Conservation (phyloP, 495 filamentous ascomycete genomes). For the Extremus antarcticus region DNA sequence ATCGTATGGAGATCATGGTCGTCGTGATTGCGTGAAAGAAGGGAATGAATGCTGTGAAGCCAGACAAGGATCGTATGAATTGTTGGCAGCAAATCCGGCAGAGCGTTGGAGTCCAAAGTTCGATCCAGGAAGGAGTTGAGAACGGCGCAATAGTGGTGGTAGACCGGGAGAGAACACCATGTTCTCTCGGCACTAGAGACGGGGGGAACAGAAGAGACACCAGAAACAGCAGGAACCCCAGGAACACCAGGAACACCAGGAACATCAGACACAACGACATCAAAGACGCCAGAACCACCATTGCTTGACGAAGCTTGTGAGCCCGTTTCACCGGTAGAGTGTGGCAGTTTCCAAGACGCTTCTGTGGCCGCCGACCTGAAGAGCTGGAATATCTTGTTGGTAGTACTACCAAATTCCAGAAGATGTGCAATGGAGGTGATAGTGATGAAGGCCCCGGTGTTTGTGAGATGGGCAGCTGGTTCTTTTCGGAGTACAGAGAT, state of each 20-base stretch:
- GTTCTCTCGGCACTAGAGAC: no score
- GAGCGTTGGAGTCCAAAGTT: not conserved
- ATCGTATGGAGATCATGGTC: not conserved
- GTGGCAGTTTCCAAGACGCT: no score
- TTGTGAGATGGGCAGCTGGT: slow-evolving; percentile 40
- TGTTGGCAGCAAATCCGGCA: not conserved
- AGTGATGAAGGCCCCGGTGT: slow-evolving; percentile 47
- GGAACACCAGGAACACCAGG: not conserved
- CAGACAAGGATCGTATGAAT: slow-evolving; percentile 4
- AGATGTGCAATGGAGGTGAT: slow-evolving; percentile 45
- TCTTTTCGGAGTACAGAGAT: slow-evolving; percentile 32
- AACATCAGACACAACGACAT: not conserved
- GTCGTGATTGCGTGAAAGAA: not conserved
- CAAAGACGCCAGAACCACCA: not conserved
- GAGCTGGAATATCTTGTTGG: slow-evolving; percentile 21
- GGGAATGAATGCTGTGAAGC: not conserved
- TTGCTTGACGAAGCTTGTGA: no score
- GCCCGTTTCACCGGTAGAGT: no score
- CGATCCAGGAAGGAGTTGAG: not conserved
- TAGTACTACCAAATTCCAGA: slow-evolving; percentile 50
- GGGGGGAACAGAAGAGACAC: no score
- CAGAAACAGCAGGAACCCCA: not conserved
- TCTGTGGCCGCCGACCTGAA: not conserved
- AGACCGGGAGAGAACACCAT: not conserved
- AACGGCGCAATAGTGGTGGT: not conserved